These are phyloP conservation scores for Cladophialophora immunda DNA, from an alignment of 2,329 filamentous ascomycete species.

Conservation along the genomic window DNA sequence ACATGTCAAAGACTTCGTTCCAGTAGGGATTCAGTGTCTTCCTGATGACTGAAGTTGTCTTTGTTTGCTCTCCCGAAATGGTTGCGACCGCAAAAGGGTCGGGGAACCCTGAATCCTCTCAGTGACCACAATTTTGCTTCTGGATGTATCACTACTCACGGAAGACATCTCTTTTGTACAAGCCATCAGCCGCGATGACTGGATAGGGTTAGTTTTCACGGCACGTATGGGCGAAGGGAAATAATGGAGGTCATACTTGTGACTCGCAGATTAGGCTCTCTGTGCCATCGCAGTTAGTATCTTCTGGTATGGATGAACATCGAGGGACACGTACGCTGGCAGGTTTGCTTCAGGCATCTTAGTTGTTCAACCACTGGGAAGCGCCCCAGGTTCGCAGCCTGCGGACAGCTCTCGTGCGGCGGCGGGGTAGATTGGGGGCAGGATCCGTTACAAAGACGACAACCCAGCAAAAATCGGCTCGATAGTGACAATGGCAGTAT, in stretches of 20 bases:
- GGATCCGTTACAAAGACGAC: background rate
- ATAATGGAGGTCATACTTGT: constrained; percentile 71
- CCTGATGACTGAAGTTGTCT: constrained; percentile 97
- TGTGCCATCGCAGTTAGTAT: constrained; percentile 47
- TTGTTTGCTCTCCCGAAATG: constrained; percentile 96
- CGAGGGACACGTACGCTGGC: constrained; percentile 63
- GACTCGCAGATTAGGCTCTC: constrained; percentile 87
- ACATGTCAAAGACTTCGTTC: constrained; percentile 99
- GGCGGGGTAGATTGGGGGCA: constrained; percentile 31
- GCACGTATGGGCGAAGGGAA: constrained; percentile 26
- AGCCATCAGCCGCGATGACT: constrained; percentile 98
- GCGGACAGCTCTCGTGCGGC: constrained; percentile 24
- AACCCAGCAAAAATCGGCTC: constrained; percentile 2
- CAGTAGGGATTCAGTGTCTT: constrained; percentile 99
- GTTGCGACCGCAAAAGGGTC: constrained; percentile 98
- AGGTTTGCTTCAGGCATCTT: constrained; percentile 66
- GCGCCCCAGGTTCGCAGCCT: constrained; percentile 23
- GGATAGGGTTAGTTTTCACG: constrained; percentile 42
- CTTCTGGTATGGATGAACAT: constrained; percentile 29
- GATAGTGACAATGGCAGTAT: constrained; percentile 2
- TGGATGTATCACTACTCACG: constrained; percentile 67
- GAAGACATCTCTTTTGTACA: constrained; percentile 99
- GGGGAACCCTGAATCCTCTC: constrained; percentile 75
- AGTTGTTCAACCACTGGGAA: constrained; percentile 29
- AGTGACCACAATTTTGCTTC: constrained; percentile 13